Evolutionary conservation across 202 grass and related monocot genomes (phyloP).

Genomic region (Zoysia matrella): DNA sequence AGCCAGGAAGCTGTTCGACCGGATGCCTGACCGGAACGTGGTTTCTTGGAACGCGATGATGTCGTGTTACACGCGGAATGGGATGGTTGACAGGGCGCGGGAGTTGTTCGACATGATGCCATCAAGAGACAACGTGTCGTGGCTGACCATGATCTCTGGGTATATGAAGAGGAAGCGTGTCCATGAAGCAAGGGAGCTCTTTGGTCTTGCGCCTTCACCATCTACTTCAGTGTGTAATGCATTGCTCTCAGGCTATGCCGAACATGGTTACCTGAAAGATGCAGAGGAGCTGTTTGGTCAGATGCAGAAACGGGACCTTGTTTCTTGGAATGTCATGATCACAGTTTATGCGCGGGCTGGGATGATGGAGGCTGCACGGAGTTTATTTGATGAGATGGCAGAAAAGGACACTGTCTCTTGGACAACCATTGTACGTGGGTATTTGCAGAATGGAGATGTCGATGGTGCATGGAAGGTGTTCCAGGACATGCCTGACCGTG

Average conservation of each 20-base stretch:
- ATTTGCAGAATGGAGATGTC: constrained; percentile 58
- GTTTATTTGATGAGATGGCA: constrained; percentile 61
- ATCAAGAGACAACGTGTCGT: constrained; percentile 49
- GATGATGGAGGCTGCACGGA: constrained; percentile 55
- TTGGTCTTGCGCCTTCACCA: constrained; percentile 5
- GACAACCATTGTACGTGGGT: constrained; percentile 70
- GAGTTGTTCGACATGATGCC: constrained; percentile 74
- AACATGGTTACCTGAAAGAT: constrained; percentile 49
- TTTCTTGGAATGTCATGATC: constrained; percentile 80
- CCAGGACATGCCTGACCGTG: constrained; percentile 62
- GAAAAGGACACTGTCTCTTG: constrained; percentile 68
- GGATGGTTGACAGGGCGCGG: constrained; percentile 47
- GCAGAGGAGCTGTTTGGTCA: constrained; percentile 59
- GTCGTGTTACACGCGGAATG: constrained; percentile 53
- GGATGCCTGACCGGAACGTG: constrained; percentile 53
- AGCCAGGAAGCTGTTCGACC: constrained; percentile 58
- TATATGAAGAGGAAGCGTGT: constrained; percentile 56
- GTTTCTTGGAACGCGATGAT: constrained; percentile 75
- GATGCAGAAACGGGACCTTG: constrained; percentile 49
- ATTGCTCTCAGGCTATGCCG: constrained; percentile 49
- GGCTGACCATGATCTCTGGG: constrained; percentile 64
- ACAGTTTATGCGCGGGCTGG: constrained; percentile 54
- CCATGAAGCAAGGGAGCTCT: constrained; percentile 49
- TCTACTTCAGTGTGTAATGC: constrained; percentile 51
- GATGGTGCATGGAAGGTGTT: constrained; percentile 62